Conservation (phyloP, 2,329 filamentous ascomycete species). For the Xylariales sp. region DNA sequence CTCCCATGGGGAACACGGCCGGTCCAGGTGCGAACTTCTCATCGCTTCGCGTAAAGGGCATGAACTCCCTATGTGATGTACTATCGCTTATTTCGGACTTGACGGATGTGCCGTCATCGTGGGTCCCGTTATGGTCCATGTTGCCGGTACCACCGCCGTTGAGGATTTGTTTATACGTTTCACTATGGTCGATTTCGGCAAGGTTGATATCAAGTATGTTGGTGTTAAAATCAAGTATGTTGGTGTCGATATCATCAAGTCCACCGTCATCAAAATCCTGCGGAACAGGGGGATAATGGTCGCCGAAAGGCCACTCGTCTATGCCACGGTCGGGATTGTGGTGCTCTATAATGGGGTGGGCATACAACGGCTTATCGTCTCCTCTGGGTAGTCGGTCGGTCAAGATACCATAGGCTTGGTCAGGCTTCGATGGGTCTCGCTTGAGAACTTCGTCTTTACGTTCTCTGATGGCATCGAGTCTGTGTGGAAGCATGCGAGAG, state of each 20-base stretch:
- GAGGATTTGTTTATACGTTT: too few relatives aligned
- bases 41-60: conserved; percentile 39
- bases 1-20: conserved; percentile 52
- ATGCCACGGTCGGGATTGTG: conserved; percentile 3
- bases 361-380: conserved; percentile 29
- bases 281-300: too few relatives aligned
- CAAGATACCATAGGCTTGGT: conserved; percentile 46
- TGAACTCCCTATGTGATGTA: conserved; percentile 6
- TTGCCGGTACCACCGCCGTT: too few relatives aligned
- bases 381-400: conserved; percentile 38
- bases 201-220: background rate
- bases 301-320: conserved; percentile 10
- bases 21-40: conserved; percentile 48
- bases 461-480: conserved; percentile 46
- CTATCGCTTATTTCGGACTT: too few relatives aligned
- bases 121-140: too few relatives aligned
- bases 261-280: too few relatives aligned
- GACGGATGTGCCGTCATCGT: too few relatives aligned
- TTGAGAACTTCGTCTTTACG: conserved; percentile 48
- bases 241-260: too few relatives aligned
- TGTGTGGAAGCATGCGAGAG: conserved; percentile 51
- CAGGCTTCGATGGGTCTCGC: conserved; percentile 46
- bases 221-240: background rate
- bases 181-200: too few relatives aligned
- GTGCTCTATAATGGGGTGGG: conserved; percentile 23